Evolutionary conservation across 371 early-diverging fungal species (phyloP), one percentile per base, ranked within the genome.

Genomic region (Mortierella sp.): DNA sequence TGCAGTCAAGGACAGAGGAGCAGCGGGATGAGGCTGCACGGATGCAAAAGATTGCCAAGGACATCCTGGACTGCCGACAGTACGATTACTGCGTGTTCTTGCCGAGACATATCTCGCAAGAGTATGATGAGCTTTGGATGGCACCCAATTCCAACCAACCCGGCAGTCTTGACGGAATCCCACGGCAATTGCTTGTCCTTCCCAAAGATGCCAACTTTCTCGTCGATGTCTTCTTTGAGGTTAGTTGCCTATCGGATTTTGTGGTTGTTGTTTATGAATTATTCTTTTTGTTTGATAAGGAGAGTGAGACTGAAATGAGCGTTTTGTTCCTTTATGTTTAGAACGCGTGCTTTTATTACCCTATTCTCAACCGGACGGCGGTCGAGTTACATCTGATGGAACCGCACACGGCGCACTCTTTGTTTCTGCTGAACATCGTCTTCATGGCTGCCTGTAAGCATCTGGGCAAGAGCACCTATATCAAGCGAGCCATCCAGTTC

Each of bases 171-270:
- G 69, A 67, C 4, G 73, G 69, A 5, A 76, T 82, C 8, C 82
- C 82, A 14, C 69, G 72, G n/a, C 70, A 77, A 26, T 48, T 82
- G 7, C 63, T 74, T 2, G 48, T 82, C 45, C 64, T 82, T 11
- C 82, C 82, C 2, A 73, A 73, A 53, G 82, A 82, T 63, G 78
- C 82, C 64, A 77, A 82, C 29, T 82, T 63, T 34, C 29, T 82
- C 47, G 72, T 77, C 14, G 77, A 82, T 43, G 75, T 82, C 4
- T 82, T 74, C 43, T 82, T 82, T 48, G 74, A 82, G 78, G 82
- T 82, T 65, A 37, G 53, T 39, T 3, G 16, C 4, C 10, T 10
- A 39, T 24, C n/a, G n/a, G n/a, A 39, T n/a, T 31, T 3, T 26
- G 48, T 44, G 16, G 22, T 24, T 47, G 14, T 39, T 26, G 19